Conservation (phyloP, 106 monocot genomes). For the Allium cepa region DNA sequence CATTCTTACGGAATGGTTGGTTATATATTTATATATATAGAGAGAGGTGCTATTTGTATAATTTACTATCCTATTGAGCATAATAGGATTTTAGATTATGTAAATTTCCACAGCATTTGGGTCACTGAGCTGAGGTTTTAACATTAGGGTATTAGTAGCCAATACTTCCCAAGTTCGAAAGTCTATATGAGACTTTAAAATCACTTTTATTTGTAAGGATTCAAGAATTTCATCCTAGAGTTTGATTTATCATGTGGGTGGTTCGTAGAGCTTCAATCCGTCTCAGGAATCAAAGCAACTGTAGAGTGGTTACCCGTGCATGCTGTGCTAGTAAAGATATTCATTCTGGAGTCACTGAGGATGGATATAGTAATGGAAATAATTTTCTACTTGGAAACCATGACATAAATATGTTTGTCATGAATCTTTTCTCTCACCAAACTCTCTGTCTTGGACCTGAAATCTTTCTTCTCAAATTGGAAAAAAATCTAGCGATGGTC, state of each 20-base stretch:
- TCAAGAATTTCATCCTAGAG: background rate
- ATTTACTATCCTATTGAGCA: too few relatives aligned
- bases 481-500: slow-evolving; percentile 21
- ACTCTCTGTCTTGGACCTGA: slow-evolving; percentile 11
- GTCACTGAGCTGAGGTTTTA: too few relatives aligned
- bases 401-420: background rate
- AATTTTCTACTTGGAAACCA: background rate
- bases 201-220: too few relatives aligned
- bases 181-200: too few relatives aligned
- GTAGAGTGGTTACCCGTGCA: slow-evolving; percentile 5
- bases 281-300: slow-evolving; percentile 21
- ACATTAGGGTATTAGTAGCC: too few relatives aligned
- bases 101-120: too few relatives aligned
- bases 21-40: too few relatives aligned
- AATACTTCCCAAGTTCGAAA: too few relatives aligned
- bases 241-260: background rate
- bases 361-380: slow-evolving; percentile 5
- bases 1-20: too few relatives aligned
- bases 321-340: slow-evolving; percentile 5
- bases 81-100: too few relatives aligned
- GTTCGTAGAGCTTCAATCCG: background rate
- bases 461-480: slow-evolving; percentile 50
- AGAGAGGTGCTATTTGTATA: too few relatives aligned
- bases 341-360: background rate
- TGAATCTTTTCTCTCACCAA: background rate